Evolutionary conservation across 2,329 filamentous ascomycete genomes (phyloP).

Genomic region (Colletotrichum musae): DNA sequence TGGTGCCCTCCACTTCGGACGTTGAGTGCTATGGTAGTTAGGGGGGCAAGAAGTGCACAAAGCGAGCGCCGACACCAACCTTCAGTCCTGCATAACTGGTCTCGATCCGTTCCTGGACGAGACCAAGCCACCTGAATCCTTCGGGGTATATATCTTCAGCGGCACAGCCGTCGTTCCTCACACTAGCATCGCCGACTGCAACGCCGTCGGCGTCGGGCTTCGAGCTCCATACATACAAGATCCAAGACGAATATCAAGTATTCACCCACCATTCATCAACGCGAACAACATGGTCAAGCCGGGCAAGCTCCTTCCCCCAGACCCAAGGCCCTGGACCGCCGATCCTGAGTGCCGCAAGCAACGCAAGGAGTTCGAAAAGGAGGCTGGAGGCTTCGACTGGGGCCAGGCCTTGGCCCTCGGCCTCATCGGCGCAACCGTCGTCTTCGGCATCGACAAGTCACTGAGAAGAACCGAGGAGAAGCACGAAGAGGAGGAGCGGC

Average conservation of each 20-base stretch:
- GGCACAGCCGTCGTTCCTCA: neutral
- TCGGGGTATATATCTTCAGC: conserved; percentile 21
- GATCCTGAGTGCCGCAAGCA: conserved; percentile 53
- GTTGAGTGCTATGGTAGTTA: neutral
- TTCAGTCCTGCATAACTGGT: conserved; percentile 1
- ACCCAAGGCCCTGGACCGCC: conserved; percentile 54
- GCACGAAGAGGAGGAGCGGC: conserved; percentile 37
- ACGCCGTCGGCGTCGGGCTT: neutral
- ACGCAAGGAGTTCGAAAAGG: conserved; percentile 57
- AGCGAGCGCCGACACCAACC: conserved; percentile 7
- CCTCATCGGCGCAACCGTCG: conserved; percentile 51
- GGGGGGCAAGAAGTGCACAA: neutral
- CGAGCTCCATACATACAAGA: neutral
- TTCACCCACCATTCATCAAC: neutral
- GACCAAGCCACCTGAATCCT: conserved; percentile 23
- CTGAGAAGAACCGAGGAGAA: conserved; percentile 47
- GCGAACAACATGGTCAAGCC: conserved; percentile 30
- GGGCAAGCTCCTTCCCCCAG: conserved; percentile 44
- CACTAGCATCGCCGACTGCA: neutral
- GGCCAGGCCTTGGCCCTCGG: conserved; percentile 56
- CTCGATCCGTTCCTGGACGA: conserved; percentile 9
- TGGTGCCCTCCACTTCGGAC: neutral
- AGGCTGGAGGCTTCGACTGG: conserved; percentile 57
- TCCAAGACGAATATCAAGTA: neutral
- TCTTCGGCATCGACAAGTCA: conserved; percentile 59